Evolutionary conservation across 768 basidiomycete species (phyloP).

Genomic region (Mycena polygramma): DNA sequence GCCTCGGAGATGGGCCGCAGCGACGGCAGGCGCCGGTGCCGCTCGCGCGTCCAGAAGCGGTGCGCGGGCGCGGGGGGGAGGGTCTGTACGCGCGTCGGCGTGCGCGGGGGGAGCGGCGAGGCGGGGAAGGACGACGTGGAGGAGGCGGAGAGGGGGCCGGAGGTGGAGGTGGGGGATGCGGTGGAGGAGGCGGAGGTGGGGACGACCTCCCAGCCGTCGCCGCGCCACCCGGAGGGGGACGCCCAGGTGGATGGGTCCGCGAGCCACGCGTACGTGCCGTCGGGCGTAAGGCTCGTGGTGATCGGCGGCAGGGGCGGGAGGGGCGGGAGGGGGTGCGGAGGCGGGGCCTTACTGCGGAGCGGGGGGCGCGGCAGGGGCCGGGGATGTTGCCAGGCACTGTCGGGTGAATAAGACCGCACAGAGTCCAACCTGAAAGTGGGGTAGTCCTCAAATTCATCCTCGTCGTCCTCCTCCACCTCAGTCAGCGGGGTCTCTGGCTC

Average conservation of each 20-base stretch:
- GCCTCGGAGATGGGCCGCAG: constrained; percentile 31
- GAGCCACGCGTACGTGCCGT: constrained; percentile 34
- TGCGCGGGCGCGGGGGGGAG: constrained; percentile 11
- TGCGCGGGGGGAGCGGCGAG: background rate
- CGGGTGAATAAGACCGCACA: constrained; percentile 2
- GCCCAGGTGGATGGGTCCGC: constrained; percentile 34
- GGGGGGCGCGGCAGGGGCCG: background rate
- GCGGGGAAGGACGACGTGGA: constrained; percentile 1
- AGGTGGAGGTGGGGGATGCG: constrained; percentile 13
- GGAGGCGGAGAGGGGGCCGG: too few relatives aligned
- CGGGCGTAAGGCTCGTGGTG: constrained; percentile 21
- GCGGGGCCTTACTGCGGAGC: background rate
- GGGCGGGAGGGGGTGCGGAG: background rate
- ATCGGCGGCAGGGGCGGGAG: constrained; percentile 14
- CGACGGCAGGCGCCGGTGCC: constrained; percentile 20
- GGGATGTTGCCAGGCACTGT: background rate
- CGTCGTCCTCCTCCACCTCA: constrained; percentile 31
- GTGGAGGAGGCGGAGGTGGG: constrained; percentile 22
- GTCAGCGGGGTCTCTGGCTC: constrained; percentile 35
- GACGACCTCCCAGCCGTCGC: constrained; percentile 38
- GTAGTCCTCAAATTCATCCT: constrained; percentile 31
- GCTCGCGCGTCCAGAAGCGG: constrained; percentile 30
- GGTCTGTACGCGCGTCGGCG: constrained; percentile 2
- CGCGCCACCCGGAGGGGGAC: constrained; percentile 29
- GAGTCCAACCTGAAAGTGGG: constrained; percentile 24